Conservation (phyloP, 2,329 filamentous ascomycete species). For the Clarireedia paspali region DNA sequence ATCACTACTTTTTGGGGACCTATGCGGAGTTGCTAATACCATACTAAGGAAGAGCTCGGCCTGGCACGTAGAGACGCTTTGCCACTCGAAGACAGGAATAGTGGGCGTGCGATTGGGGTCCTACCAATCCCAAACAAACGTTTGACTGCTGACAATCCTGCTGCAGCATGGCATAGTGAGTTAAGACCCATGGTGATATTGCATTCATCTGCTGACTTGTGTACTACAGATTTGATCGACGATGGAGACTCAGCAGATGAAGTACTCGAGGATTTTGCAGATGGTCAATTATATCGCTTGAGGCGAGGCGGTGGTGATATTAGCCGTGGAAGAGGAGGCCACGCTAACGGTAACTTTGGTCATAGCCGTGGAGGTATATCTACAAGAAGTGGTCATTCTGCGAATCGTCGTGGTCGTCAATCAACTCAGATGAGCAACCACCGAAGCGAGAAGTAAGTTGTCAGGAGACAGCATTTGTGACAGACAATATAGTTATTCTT, state of each 20-base stretch:
- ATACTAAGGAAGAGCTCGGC: slow-evolving; percentile 27
- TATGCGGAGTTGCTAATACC: background rate
- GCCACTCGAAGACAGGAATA: slow-evolving; percentile 18
- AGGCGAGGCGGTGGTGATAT: slow-evolving; percentile 10
- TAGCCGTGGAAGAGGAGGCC: slow-evolving; percentile 9
- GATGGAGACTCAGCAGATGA: slow-evolving; percentile 17
- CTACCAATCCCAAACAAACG: background rate
- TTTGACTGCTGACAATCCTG: slow-evolving; percentile 1
- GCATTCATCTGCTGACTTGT: slow-evolving; percentile 6
- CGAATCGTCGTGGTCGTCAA: background rate
- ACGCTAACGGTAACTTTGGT: background rate
- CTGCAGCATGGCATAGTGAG: slow-evolving; percentile 21
- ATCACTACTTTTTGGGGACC: background rate
- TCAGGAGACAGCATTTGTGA: background rate
- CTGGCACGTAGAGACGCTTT: slow-evolving; percentile 21
- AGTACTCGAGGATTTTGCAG: slow-evolving; percentile 21
- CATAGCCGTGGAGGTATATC: slow-evolving; percentile 1
- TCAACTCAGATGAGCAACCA: background rate
- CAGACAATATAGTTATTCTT: too few relatives aligned
- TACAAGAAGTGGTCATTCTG: background rate
- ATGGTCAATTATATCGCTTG: slow-evolving; percentile 25
- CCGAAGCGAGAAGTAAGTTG: background rate
- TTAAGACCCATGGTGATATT: background rate
- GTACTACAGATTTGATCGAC: slow-evolving; percentile 10
- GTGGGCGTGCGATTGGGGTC: background rate